Conservation (phyloP, 371 early-diverging fungal genomes). For the Lichtheimia hyalospora region DNA sequence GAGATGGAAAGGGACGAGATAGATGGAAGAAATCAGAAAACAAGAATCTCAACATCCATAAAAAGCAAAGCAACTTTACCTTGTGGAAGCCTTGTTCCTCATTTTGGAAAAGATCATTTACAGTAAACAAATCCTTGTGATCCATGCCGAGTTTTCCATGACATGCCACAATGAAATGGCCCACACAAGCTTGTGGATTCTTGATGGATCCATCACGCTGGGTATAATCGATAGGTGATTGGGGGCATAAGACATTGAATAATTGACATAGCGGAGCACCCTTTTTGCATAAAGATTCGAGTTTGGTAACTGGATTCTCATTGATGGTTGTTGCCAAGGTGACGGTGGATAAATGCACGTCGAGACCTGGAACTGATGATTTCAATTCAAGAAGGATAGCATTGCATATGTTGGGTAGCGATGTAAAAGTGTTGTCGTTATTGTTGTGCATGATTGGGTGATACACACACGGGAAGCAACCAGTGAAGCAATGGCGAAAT, state of each 20-base stretch:
- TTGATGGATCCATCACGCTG: conserved; percentile 38
- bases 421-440: no score
- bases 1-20: no score
- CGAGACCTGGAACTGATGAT: neutral
- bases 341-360: conserved; percentile 16
- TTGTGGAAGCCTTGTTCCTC: conserved; percentile 95
- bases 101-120: conserved; percentile 85
- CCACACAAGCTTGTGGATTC: conserved; percentile 80
- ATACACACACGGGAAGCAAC: no score
- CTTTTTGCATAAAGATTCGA: conserved; percentile 87
- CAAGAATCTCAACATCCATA: neutral
- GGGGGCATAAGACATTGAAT: conserved; percentile 71
- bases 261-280: conserved; percentile 85
- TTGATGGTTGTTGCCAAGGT: conserved; percentile 5
- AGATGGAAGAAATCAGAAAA: no score
- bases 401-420: neutral
- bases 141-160: conserved; percentile 65
- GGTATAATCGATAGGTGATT: conserved; percentile 48
- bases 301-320: conserved; percentile 76
- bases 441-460: no score
- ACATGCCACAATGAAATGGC: conserved; percentile 76
- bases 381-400: neutral
- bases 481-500: neutral
- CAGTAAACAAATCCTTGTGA: conserved; percentile 79
- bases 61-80: conserved; percentile 49